A percentile compares a stretch with the other conserved stretches of the same genome.
These are phyloP conservation scores for Salvia miltiorrhiza DNA, from an alignment of 257 asterid species.

Conservation along the genomic window DNA sequence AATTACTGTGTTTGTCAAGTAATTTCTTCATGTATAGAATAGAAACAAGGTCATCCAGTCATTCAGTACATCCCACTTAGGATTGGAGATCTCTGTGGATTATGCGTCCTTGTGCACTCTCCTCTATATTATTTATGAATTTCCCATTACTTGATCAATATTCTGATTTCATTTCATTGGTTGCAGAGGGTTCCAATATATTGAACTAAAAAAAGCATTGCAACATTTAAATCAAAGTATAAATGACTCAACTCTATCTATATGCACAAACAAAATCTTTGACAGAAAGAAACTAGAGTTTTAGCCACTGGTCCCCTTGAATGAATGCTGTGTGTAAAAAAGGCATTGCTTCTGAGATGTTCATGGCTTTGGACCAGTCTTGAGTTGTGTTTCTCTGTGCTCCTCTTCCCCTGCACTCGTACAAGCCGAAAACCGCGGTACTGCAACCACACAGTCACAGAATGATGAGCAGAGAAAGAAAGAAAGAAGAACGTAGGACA, in stretches of 20 bases:
- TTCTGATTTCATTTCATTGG: no score
- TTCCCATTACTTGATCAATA: no score
- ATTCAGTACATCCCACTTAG: not conserved
- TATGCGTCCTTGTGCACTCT: not conserved
- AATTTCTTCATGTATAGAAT: slow-evolving; percentile 33
- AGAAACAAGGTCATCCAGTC: not conserved
- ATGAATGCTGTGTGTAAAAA: slow-evolving; percentile 47
- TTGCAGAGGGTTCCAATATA: not conserved
- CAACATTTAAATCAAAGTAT: not conserved
- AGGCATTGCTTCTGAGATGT: slow-evolving; percentile 33
- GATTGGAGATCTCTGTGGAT: not conserved
- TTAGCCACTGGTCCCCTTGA: slow-evolving; percentile 56
- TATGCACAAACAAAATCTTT: not conserved
- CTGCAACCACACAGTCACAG: slow-evolving; percentile 26
- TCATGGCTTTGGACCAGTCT: slow-evolving; percentile 55
- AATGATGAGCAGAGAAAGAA: not conserved
- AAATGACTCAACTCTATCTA: not conserved
- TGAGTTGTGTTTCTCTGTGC: slow-evolving; percentile 48
- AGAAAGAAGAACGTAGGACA: not conserved
- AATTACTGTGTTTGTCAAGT: slow-evolving; percentile 27
- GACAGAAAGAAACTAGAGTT: slow-evolving; percentile 18
- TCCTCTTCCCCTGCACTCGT: slow-evolving; percentile 60
- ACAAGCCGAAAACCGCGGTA: slow-evolving; percentile 62
- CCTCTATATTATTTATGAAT: not conserved
- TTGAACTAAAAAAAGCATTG: not conserved